Evolutionary conservation across 129 eudicot species (phyloP), one percentile per base, ranked within the genome.

Genomic region (Chrysanthemum makinoi): DNA sequence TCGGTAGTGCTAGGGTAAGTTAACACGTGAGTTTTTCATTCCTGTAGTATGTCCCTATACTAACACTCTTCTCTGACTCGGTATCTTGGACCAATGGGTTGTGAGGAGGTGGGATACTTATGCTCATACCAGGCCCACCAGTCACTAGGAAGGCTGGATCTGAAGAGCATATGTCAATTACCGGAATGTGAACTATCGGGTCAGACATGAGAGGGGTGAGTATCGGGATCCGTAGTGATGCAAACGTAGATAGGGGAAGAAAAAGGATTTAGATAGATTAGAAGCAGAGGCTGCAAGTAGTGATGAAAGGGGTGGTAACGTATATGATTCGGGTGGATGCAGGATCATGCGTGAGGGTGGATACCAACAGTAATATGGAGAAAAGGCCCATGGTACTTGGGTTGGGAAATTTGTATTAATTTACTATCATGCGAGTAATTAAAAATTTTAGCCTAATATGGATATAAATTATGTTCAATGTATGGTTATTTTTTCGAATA

Each of bases 301-400:
- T 53, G 95, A 71, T 39, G 97, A 82, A 30, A 88, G 90, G 50
- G 90, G 86, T 1, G 96, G 98, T 33, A 92, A 61, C 54, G 94
- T 61, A 10, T 84, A 78, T 60, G 97, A 73, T 48, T 82, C 87
- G 6, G 81, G 68, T 16, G 47, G 93, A 84, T 51, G 79, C 80
- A 1, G 43, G 43, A 33, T 33, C 43, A 33, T 33, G 43, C 43
- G 0, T 33, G 70, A 83, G 44, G 96, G 98, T 49, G 98, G 96
- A 68, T 95, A 89, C 96, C 95, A 89, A 58, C 96, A 86, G 64
- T 92, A 92, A 59, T 85, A 90, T 6, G 98, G 96, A 66, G 98
- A 86, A 51, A 85, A 53, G n/a, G n/a, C n/a, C n/a, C n/a, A n/a
- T n/a, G n/a, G n/a, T n/a, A n/a, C n/a, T n/a, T n/a, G n/a, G n/a